These are phyloP conservation scores for Agrocybe pediades DNA, from an alignment of 768 basidiomycete genomes.

Conservation along the genomic window DNA sequence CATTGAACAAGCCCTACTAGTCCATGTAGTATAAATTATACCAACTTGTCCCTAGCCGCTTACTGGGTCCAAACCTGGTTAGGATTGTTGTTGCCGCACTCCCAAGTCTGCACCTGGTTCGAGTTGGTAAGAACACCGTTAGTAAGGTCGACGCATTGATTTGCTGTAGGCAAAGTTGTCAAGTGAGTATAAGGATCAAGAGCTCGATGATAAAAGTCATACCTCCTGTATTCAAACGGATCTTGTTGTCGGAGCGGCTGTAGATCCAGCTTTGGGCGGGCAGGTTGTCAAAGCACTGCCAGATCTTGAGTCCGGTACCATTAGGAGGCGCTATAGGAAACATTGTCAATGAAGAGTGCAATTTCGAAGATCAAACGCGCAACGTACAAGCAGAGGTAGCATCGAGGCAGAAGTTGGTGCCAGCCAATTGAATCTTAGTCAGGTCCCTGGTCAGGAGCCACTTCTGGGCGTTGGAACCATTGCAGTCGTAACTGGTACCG, in stretches of 20 bases:
- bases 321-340: conserved; percentile 10
- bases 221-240: conserved; percentile 11
- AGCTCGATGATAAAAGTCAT: background rate
- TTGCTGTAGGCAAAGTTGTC: conserved; percentile 11
- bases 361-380: background rate
- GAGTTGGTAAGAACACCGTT: conserved; percentile 25
- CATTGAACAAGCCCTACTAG: too few species aligned
- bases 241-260: conserved; percentile 10
- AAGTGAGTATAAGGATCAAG: background rate
- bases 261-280: conserved; percentile 15
- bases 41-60: too few species aligned
- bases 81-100: conserved; percentile 22
- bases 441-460: conserved; percentile 30
- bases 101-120: conserved; percentile 29
- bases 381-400: conserved; percentile 24
- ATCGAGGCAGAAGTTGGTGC: conserved; percentile 34
- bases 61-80: conserved; percentile 29
- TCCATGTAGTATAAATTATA: too few species aligned
- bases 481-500: conserved; percentile 33
- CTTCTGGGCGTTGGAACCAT: conserved; percentile 29
- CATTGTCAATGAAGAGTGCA: background rate
- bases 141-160: conserved; percentile 28
- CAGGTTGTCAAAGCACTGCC: conserved; percentile 18
- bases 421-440: conserved; percentile 28
- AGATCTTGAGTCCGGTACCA: conserved; percentile 18